Evolutionary conservation across 2,329 filamentous ascomycete genomes (phyloP).

Genomic region (Botrytis paeoniae): DNA sequence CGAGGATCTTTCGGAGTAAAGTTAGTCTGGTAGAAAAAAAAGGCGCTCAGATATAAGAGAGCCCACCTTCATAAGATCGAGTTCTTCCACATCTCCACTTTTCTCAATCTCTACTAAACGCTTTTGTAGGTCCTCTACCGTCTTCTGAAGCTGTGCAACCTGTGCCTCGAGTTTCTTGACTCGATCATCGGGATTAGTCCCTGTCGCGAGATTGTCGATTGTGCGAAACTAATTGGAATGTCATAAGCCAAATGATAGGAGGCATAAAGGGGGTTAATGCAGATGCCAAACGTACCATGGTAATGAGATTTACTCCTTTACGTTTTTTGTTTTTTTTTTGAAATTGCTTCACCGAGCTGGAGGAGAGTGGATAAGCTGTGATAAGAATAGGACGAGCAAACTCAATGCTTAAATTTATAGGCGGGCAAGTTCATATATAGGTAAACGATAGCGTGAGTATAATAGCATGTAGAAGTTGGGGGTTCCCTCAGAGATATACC

Average conservation of each 20-base stretch:
- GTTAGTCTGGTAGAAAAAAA: not conserved
- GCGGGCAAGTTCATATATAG: no score
- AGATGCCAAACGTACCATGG: not conserved
- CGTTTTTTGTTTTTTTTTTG: no score
- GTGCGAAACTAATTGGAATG: not conserved
- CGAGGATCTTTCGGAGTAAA: not conserved
- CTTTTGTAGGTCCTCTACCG: not conserved
- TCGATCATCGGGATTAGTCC: not conserved
- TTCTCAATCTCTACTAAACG: not conserved
- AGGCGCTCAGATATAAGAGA: not conserved
- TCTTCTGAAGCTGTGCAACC: conserved; percentile 8
- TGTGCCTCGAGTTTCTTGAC: not conserved
- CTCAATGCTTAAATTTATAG: no score
- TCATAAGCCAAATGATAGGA: not conserved
- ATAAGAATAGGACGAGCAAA: no score
- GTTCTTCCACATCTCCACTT: not conserved
- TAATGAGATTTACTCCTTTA: not conserved
- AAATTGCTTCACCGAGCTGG: not conserved
- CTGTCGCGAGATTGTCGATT: conserved; percentile 1
- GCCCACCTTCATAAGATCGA: conserved; percentile 5
- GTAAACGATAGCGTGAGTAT: no score
- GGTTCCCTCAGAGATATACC: no score
- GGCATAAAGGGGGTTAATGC: not conserved
- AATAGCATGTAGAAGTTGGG: no score
- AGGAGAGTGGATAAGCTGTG: not conserved